These are phyloP conservation scores for Setaria viridis DNA, from an alignment of 202 grass and related monocot species.

Conservation along the genomic window DNA sequence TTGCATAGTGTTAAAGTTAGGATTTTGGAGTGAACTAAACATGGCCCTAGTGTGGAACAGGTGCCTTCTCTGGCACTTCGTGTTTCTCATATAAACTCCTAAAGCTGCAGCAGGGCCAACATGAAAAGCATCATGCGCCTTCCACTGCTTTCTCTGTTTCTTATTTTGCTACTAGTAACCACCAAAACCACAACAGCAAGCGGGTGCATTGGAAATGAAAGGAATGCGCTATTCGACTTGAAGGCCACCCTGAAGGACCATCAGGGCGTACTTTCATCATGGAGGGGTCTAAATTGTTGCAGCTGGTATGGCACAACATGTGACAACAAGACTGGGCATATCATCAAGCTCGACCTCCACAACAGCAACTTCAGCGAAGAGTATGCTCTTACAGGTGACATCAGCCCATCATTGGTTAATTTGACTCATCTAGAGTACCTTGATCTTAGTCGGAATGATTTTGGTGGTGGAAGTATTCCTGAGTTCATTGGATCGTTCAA, in stretches of 20 bases:
- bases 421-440: not conserved
- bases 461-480: not conserved
- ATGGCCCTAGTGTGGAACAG: not conserved
- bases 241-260: not conserved
- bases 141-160: not conserved
- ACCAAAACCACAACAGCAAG: not conserved
- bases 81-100: not conserved
- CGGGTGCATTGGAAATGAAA: not conserved
- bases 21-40: too few species aligned
- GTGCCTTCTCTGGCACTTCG: not conserved
- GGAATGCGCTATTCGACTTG: not conserved
- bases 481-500: not conserved
- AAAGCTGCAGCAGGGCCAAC: not conserved
- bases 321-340: not conserved
- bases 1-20: too few species aligned
- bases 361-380: not conserved
- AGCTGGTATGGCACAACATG: not conserved
- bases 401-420: not conserved
- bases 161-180: not conserved
- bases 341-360: not conserved
- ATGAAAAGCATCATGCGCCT: not conserved
- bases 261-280: not conserved
- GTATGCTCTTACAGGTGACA: not conserved
- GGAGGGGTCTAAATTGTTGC: not conserved
- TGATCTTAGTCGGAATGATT: not conserved